Conservation (phyloP, 495 filamentous ascomycete species). For the Choiromyces venosus region DNA sequence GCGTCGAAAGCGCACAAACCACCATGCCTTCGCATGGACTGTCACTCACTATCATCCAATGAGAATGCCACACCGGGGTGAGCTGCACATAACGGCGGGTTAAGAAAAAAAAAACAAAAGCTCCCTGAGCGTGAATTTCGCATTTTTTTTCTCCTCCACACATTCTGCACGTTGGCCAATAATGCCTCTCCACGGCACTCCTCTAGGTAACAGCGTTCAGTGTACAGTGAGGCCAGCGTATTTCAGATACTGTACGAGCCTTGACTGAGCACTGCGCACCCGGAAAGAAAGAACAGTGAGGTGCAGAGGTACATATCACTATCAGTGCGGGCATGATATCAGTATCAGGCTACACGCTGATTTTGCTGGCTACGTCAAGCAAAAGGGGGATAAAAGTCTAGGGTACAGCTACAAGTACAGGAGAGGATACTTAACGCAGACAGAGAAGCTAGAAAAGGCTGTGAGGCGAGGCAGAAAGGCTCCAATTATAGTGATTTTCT, state of each 20-base stretch:
- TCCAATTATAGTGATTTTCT: neutral
- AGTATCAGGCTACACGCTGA: neutral
- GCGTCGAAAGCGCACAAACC: neutral
- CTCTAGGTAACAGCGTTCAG: too few species aligned
- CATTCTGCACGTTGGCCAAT: neutral
- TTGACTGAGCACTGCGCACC: neutral
- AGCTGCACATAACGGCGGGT: neutral
- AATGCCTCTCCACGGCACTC: neutral
- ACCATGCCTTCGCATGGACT: neutral
- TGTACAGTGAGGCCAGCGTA: neutral
- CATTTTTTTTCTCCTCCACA: neutral
- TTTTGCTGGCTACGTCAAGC: neutral
- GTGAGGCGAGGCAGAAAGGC: neutral
- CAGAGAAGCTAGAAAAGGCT: neutral
- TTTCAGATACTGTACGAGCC: neutral
- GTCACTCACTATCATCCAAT: neutral
- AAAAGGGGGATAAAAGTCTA: neutral
- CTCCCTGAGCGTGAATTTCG: neutral
- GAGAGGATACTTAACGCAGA: neutral
- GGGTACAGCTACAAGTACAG: neutral
- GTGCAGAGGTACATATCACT: neutral
- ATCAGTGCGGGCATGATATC: neutral
- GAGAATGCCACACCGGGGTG: neutral
- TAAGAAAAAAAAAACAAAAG: neutral
- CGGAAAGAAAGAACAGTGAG: neutral